Base-by-base conservation (phyloP, 139 green algal species). In the Trebouxia sp. region DNA sequence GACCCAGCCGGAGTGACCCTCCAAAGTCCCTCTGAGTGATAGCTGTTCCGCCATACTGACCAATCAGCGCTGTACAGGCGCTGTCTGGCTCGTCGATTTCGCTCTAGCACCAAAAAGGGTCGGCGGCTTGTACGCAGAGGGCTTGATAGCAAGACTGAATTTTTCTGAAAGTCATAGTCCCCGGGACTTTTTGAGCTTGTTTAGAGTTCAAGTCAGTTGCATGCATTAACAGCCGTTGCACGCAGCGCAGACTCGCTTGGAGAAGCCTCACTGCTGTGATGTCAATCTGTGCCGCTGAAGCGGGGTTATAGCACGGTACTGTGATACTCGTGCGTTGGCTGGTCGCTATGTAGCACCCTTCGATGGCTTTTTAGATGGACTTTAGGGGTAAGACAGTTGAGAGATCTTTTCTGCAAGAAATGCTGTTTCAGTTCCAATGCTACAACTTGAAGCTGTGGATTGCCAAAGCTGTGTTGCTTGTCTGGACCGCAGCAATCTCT, bases 1-100 rank as follows among this genome's bases (percentile, higher is more conserved):
- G 5, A 85, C 81, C 81, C 81, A 85, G 37, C 76, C 81, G 28
- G 38, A 55, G 43, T 85, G 81, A 48, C 81, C 81, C 39, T 76
- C 75, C 56, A 85, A 70, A 24, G 47, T 79, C 24, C 81, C 81
- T 28, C 76, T 56, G 28, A 78, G 41, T 0, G 32, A 62, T 10
- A 85, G 76, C 28, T 8, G 43, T 48, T 82, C 75, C 5, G 81
- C 80, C 72, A 81, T 84, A n/a, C 20, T 78, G 28, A 9, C 26
- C 55, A 30, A 8, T 72, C 1, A 8, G 9, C 32, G 28, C 15
- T 35, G 43, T 14, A 28, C 62, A 56, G 39, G 41, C 55, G 67
- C 39, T 6, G 35, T 26, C 41, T 56, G 28, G 9, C 24, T 56
- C 41, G 26, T 24, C 24, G 42, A 11, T 14, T 6, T 39, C 1